Base-by-base conservation (phyloP, 73 alveolate genomes). In the Uronychia setigera region DNA sequence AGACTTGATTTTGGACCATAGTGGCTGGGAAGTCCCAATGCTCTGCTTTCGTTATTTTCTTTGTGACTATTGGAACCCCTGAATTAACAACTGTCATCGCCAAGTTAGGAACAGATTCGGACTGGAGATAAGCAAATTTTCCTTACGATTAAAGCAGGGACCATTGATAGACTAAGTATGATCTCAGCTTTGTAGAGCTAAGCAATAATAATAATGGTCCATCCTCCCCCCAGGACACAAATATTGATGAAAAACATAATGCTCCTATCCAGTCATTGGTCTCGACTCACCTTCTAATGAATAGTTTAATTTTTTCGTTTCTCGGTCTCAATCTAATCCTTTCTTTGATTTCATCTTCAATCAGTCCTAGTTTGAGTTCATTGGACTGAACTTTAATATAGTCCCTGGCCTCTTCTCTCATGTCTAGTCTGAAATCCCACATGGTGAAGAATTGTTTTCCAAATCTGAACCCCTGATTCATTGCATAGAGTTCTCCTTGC, bases 21-120 rank as follows among this genome's bases (percentile, higher is more conserved):
- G 87, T 81, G 13, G 78, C 46, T 31, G 86, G 91, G 32, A 84
- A 89, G 57, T 89, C 95, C 95, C 95, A 89, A 13, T 79, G 79
- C 35, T 89, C 95, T 27, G 77, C 60, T 0, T 84, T 87, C 9
- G 92, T 89, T 29, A 89, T 83, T 30, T 59, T 76, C 0, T 88
- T 87, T 0, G 82, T 78, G 58, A 67, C 11, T 34, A 34, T 79
- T 9, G 92, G 92, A 25, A 84, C 87, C 27, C 60, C 67, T 29
- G 58, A 59, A 35, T 89, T 89, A 0, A 89, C 87, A 0, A 77
- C 82, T 1, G 95, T 79, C 11, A 84, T 76, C 1, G 60, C 29
- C 11, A 79, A 75, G 1, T 82, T 79, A 59, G 67, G 67, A 11
- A 46, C 19, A 5, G 67, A 46, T 11, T 5, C 19, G 19, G 67